Conservation (phyloP, 1,139 yeast species). For the Sugiyamaella xylanicola region DNA sequence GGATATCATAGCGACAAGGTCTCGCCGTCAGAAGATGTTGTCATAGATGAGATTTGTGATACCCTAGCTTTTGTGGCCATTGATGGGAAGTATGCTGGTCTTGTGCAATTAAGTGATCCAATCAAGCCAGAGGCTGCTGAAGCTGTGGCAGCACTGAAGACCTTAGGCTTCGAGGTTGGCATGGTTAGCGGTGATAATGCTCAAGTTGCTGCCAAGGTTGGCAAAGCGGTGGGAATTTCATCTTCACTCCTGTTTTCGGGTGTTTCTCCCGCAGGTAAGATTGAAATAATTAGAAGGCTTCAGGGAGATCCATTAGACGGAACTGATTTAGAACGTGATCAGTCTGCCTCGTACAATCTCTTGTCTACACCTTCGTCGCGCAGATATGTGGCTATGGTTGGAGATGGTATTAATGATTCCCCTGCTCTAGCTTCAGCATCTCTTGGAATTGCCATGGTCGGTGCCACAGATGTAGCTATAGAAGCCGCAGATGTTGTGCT, state of each 20-base stretch:
- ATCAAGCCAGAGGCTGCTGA: slow-evolving; percentile 65
- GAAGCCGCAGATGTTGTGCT: slow-evolving; percentile 95
- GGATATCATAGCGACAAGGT: slow-evolving; percentile 28
- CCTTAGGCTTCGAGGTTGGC: slow-evolving; percentile 66
- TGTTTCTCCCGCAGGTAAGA: slow-evolving; percentile 76
- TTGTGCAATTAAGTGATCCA: slow-evolving; percentile 66
- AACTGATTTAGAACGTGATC: slow-evolving; percentile 18
- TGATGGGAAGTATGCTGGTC: slow-evolving; percentile 62
- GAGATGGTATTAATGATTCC: slow-evolving; percentile 97
- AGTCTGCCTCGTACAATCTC: slow-evolving; percentile 1
- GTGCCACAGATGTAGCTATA: slow-evolving; percentile 94
- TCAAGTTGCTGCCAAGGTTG: slow-evolving; percentile 65
- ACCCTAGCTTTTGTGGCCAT: slow-evolving; percentile 50
- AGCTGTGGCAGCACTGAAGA: slow-evolving; percentile 59
- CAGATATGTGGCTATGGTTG: slow-evolving; percentile 72
- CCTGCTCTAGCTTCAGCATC: slow-evolving; percentile 91
- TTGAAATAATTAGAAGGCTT: slow-evolving; percentile 62
- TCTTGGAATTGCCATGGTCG: slow-evolving; percentile 85
- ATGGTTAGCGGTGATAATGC: slow-evolving; percentile 88
- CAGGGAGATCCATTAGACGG: slow-evolving; percentile 44
- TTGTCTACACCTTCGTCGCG: background rate
- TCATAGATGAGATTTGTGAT: slow-evolving; percentile 24
- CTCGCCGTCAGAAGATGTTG: background rate
- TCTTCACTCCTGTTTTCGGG: slow-evolving; percentile 69
- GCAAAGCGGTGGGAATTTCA: slow-evolving; percentile 67